Evolutionary conservation across 2,329 filamentous ascomycete species (phyloP), one percentile per base, ranked within the genome.

Genomic region (Alternaria dauci): DNA sequence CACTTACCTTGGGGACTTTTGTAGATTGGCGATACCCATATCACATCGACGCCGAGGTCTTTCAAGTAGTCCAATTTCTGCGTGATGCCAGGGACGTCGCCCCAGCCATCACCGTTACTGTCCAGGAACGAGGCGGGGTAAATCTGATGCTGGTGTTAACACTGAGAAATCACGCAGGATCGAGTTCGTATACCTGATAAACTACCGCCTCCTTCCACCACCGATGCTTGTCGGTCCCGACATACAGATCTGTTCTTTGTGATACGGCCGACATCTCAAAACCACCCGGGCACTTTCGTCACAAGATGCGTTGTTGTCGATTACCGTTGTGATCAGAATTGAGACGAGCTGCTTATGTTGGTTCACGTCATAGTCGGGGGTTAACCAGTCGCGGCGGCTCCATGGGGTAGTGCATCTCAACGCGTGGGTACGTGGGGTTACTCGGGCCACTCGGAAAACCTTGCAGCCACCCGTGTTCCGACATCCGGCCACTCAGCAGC

Each of bases 131-230:
- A 87, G 5, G 86, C 83, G 8, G 86, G 85, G 68, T 88, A 89
- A 50, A 89, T 82, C 69, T 84, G 34, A 6, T 18, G 23, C 2
- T 4, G 1, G 5, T 14, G 14, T 46, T 7, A 44, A 32, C 28
- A 26, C 60, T 42, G 63, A 44, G 11, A 38, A 52, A 3, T 7
- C 8, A 14, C n/a, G 5, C 26, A 20, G 1, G 4, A 28, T 50
- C 16, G 5, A 12, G 9, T 36, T 0, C 6, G 0, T 59, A 23
- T 58, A 76, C 73, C 65, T 88, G 86, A 68, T 89, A 89, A 8
- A 88, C 83, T 7, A 84, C 81, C 52, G 83, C 83, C 70, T 88
- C 86, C 66, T 88, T 87, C 86, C 87, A 88, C 86, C 86, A 88
- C 26, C 62, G 55, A 54, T 78, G 74, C 51, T 74, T 76, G 53